Percentiles rank a stretch among this genome's conserved stretches.
These are phyloP conservation scores for bread wheat (Triticum aestivum) DNA, from an alignment of 176 grass and related monocot species.

Conservation along the genomic window IWGSC_CS_RefSeq_v2.1 NC_057802.1:508709274-508709773, in stretches of 20 bases:
- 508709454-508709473: constrained; percentile 56
- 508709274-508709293: constrained; percentile 50
- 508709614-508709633: too few species aligned
- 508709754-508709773: background rate
- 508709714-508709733: background rate
- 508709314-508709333: constrained; percentile 54
- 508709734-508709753: background rate
- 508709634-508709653: too few species aligned
- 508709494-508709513: background rate
- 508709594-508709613: background rate
- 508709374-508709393: background rate
- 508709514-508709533: background rate
- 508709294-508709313: constrained; percentile 71
- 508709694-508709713: background rate
- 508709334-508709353: constrained; percentile 55
- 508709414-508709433: constrained; percentile 59
- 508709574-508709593: constrained; percentile 11
- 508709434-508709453: constrained; percentile 42
- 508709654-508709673: too few species aligned
- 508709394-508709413: background rate
- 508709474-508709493: constrained; percentile 52
- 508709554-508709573: background rate
- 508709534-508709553: constrained; percentile 2
- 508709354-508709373: background rate
- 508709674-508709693: too few species aligned